phyloP scores from a whole-genome alignment of 1,139 yeast species.

The Spencermartinsiella ligniputridi region DNA sequence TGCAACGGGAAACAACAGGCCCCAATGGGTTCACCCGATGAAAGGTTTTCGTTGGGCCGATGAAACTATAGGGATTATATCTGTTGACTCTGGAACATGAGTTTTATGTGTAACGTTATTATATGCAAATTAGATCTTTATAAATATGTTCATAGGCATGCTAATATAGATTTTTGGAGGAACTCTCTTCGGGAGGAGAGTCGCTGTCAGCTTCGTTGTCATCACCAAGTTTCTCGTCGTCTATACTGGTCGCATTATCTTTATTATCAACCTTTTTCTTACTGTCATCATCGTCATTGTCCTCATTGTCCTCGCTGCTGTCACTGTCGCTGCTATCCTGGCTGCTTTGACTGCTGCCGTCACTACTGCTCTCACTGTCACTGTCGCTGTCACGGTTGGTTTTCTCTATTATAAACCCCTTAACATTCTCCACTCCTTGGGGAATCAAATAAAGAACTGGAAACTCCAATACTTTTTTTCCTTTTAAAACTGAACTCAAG shows the following conservation, averaged over 20 bases:
- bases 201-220: constrained; percentile 4
- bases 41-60: too few relatives aligned
- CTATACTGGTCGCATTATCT: constrained; percentile 8
- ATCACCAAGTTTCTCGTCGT: constrained; percentile 9
- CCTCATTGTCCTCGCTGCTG: constrained; percentile 8
- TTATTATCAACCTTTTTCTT: constrained; percentile 2
- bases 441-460: constrained; percentile 7
- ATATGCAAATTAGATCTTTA: not conserved
- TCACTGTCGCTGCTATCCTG: constrained; percentile 7
- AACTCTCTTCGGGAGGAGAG: constrained; percentile 16
- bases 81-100: too few relatives aligned
- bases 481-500: constrained; percentile 47
- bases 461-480: constrained; percentile 49
- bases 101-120: too few relatives aligned
- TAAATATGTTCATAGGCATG: too few relatives aligned
- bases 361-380: constrained; percentile 9
- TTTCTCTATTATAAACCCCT: not conserved
- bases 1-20: too few relatives aligned
- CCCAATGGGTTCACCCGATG: too few relatives aligned
- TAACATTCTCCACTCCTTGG: not conserved
- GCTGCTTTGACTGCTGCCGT: constrained; percentile 8
- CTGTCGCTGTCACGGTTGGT: constrained; percentile 1
- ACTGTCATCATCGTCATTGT: constrained; percentile 5
- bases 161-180: too few relatives aligned
- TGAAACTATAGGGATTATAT: too few relatives aligned